phyloP scores from a whole-genome alignment of 1,284 basidiomycete genomes.

The Abortiporus biennis region DNA sequence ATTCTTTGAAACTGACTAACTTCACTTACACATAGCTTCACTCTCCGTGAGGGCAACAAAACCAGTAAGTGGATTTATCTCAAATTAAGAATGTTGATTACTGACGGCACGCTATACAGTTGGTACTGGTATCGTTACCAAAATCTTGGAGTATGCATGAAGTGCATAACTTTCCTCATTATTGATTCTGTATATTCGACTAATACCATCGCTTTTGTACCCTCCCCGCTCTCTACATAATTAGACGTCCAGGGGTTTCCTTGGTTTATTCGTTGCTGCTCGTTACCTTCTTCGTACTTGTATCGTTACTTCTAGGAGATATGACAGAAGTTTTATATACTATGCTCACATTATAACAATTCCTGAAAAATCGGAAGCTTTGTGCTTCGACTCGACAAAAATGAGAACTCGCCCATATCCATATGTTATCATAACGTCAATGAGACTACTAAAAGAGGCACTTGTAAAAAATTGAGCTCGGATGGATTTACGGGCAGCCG shows the following conservation, averaged over 20 bases:
- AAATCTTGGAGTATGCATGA: slow-evolving; percentile 50
- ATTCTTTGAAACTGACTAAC: slow-evolving; percentile 2
- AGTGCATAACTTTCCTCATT: not conserved
- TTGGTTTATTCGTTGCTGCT: not conserved
- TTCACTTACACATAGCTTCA: slow-evolving; percentile 55
- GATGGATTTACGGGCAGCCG: slow-evolving; percentile 3
- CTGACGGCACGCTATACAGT: slow-evolving; percentile 43
- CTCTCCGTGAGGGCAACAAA: slow-evolving; percentile 94
- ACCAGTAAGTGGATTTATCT: slow-evolving; percentile 59
- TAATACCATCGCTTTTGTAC: slow-evolving; percentile 8
- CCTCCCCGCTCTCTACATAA: slow-evolving; percentile 15
- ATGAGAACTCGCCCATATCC: too few species aligned
- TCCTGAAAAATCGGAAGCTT: too few species aligned
- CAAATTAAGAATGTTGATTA: not conserved
- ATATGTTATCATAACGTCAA: too few species aligned
- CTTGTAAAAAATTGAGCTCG: too few species aligned
- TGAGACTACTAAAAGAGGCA: too few species aligned
- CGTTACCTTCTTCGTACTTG: not conserved
- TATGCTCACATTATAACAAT: too few species aligned
- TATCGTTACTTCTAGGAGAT: not conserved
- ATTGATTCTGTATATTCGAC: slow-evolving; percentile 1
- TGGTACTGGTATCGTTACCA: slow-evolving; percentile 88
- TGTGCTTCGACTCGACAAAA: too few species aligned
- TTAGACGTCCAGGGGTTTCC: slow-evolving; percentile 5
- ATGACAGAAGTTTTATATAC: not conserved